Percentiles rank a stretch among this genome's conserved stretches.
phyloP scores from a whole-genome alignment of 306 rosid genomes.

The Dryas octopetala region DNA sequence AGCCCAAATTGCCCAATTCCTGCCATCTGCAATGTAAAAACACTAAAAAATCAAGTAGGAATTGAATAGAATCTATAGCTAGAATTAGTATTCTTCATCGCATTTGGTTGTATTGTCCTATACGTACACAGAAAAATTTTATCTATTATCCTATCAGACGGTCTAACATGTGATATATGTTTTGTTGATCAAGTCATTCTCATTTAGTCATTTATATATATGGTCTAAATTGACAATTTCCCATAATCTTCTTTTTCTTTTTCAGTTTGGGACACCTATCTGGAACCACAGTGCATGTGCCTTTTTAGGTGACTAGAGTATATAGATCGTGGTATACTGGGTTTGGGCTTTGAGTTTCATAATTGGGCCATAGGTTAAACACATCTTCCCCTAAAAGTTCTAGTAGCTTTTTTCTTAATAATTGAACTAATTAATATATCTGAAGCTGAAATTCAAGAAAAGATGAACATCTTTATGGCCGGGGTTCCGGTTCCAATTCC shows the following conservation, averaged over 20 bases:
- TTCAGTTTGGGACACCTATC: neutral
- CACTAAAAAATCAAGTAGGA: neutral
- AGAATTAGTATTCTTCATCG: too few relatives aligned
- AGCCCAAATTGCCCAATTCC: constrained; percentile 57
- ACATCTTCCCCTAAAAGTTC: neutral
- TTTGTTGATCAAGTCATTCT: too few relatives aligned
- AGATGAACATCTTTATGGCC: neutral
- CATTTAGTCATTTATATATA: too few relatives aligned
- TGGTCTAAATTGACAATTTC: too few relatives aligned
- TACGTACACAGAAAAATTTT: too few relatives aligned
- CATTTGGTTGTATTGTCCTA: too few relatives aligned
- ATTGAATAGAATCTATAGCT: neutral
- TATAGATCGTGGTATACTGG: neutral
- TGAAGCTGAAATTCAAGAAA: too few relatives aligned
- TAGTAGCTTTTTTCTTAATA: neutral
- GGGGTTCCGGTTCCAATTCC: neutral
- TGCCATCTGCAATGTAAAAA: constrained; percentile 41
- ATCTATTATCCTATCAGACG: too few relatives aligned
- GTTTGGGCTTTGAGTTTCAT: neutral
- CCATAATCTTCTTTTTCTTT: too few relatives aligned
- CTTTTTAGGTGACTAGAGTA: neutral
- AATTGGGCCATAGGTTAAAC: neutral
- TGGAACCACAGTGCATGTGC: neutral
- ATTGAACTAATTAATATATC: neutral
- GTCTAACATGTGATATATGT: too few relatives aligned